Evolutionary conservation across 495 filamentous ascomycete species (phyloP), one percentile per base, ranked within the genome.

Genomic region (Ramalina intermedia): DNA sequence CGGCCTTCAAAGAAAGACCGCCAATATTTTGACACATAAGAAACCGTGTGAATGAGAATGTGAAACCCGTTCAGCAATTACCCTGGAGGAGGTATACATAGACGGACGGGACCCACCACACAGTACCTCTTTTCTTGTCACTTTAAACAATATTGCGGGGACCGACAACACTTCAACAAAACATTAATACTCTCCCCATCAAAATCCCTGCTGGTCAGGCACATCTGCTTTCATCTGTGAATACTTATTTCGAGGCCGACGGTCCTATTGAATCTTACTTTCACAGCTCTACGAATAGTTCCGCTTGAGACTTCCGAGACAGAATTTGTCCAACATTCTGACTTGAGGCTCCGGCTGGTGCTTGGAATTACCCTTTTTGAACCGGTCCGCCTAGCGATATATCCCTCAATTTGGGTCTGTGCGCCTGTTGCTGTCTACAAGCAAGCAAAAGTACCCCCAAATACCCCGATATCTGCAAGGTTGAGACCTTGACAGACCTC

Each of bases 181-280:
- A 33, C 29, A 20, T 7, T 51, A 37, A 37, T 52, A 48, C 35
- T 20, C 45, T 27, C 36, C n/a, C 37, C 35, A 6, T 43, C 39
- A 29, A 41, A 53, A 23, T 42, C 50, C 53, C 53, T 33, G 43
- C 48, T 44, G 53, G 48, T 29, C 47, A 44, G 29, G 29, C 18
- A 33, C 29, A 7, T 9, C 29, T 33, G 47, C 11, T 17, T 16
- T 36, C 37, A 45, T 21, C 20, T 43, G 38, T 46, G 53, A 55
- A 55, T 55, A 33, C 47, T 7, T 7, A 53, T 37, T 3, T 26
- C 33, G 49, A 43, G 12, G 0, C 18, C 33, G 38, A 35, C 8
- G 7, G 29, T 33, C 29, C 29, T 33, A 33, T 11, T 33, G 6
- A 33, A 33, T 33, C 29, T 11, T 33, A 33, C 29, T 11, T 33